Evolutionary conservation across 257 asterid genomes (phyloP).

Genomic region (Rehmannia glutinosa): DNA sequence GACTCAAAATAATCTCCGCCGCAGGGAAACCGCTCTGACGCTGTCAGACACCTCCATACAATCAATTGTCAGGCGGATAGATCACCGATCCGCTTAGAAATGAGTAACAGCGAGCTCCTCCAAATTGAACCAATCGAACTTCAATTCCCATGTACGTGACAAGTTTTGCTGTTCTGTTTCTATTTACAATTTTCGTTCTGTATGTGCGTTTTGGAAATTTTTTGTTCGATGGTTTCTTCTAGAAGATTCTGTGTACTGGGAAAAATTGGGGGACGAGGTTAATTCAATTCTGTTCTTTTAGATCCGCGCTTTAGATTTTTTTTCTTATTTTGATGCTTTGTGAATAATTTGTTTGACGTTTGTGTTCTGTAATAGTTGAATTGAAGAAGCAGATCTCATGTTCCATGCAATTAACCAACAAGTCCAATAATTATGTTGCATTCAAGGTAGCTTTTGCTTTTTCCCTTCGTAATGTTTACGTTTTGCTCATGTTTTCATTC

Average conservation of each 20-base stretch:
- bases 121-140: slow-evolving; percentile 79
- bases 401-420: slow-evolving; percentile 66
- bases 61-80: slow-evolving; percentile 24
- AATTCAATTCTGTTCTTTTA: slow-evolving; percentile 8
- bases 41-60: background rate
- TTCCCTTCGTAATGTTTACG: background rate
- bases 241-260: slow-evolving; percentile 9
- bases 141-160: slow-evolving; percentile 56
- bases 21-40: slow-evolving; percentile 8
- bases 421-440: slow-evolving; percentile 55
- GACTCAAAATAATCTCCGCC: slow-evolving; percentile 8
- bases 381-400: slow-evolving; percentile 90
- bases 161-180: background rate
- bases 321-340: slow-evolving; percentile 9
- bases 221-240: background rate
- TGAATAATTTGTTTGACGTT: slow-evolving; percentile 1
- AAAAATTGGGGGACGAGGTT: background rate
- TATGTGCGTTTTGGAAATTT: background rate
- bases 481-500: background rate
- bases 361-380: slow-evolving; percentile 44
- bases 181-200: background rate
- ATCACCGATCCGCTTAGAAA: slow-evolving; percentile 33
- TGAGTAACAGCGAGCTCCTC: slow-evolving; percentile 62
- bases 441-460: slow-evolving; percentile 55
- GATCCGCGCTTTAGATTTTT: slow-evolving; percentile 33